phyloP scores from a whole-genome alignment of 176 grass and related monocot species.

The Phoenix roebelenii region DNA sequence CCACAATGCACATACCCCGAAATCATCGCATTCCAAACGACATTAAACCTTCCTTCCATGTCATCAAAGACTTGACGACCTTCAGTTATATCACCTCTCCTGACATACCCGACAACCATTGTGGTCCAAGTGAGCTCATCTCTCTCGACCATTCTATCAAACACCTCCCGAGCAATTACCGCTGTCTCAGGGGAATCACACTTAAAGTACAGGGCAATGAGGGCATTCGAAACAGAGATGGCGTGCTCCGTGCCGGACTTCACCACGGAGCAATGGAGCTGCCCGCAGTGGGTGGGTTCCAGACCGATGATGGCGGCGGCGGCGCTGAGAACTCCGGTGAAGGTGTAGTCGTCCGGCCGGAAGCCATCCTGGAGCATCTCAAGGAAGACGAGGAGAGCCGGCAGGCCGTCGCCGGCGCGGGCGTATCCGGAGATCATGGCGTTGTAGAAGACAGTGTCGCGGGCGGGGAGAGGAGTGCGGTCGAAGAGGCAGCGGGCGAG shows the following conservation, averaged over 20 bases:
- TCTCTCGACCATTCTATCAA: constrained; percentile 58
- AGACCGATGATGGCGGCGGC: constrained; percentile 36
- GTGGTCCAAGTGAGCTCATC: constrained; percentile 88
- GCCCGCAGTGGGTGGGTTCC: constrained; percentile 28
- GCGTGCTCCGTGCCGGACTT: constrained; percentile 34
- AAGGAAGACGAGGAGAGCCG: constrained; percentile 38
- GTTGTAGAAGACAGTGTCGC: constrained; percentile 84
- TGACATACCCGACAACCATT: constrained; percentile 70
- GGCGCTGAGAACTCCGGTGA: constrained; percentile 72
- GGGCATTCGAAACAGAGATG: constrained; percentile 68
- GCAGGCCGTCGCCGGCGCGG: constrained; percentile 36
- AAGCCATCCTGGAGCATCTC: constrained; percentile 27
- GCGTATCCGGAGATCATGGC: constrained; percentile 71
- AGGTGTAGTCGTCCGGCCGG: constrained; percentile 58
- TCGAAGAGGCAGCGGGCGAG: constrained; percentile 53
- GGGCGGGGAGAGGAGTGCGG: constrained; percentile 30
- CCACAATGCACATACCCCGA: constrained; percentile 73
- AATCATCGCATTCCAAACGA: constrained; percentile 91
- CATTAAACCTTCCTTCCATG: constrained; percentile 53
- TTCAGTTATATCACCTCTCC: constrained; percentile 44
- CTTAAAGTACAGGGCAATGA: constrained; percentile 62
- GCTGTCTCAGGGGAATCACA: constrained; percentile 19
- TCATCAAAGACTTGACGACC: constrained; percentile 52
- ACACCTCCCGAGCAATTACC: constrained; percentile 43
- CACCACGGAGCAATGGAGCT: constrained; percentile 51